Conservation (phyloP, 345 rosid species). For the Bruguiera parviflora region DNA sequence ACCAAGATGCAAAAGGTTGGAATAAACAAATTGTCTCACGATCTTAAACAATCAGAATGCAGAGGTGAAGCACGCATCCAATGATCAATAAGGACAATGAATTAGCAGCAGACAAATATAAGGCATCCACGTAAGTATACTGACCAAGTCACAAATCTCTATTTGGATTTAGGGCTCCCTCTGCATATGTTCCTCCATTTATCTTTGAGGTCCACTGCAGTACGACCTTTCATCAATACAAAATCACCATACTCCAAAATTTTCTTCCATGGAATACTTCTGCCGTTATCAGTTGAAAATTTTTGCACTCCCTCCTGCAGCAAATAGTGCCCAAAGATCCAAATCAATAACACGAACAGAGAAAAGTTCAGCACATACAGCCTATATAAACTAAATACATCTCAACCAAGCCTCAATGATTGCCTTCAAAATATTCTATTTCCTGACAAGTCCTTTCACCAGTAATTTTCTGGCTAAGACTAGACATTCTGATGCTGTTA, state of each 20-base stretch:
- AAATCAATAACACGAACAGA: background rate
- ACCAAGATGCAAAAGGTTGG: too few relatives aligned
- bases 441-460: too few relatives aligned
- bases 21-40: background rate
- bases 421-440: too few relatives aligned
- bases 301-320: conserved; percentile 39
- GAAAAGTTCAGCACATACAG: background rate
- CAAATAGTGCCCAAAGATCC: background rate
- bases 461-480: too few relatives aligned
- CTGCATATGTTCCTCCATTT: conserved; percentile 51
- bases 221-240: conserved; percentile 26
- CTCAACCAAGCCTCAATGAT: background rate
- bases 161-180: conserved; percentile 27
- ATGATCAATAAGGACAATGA: too few relatives aligned
- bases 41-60: background rate
- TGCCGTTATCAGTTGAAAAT: conserved; percentile 19
- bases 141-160: conserved; percentile 13
- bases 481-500: too few relatives aligned
- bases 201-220: conserved; percentile 40
- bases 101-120: too few relatives aligned
- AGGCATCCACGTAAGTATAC: background rate
- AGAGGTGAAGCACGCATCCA: background rate
- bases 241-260: conserved; percentile 37
- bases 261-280: conserved; percentile 36
- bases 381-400: background rate